Conservation (phyloP, 2,329 filamentous ascomycete genomes). For the Cladosporium oxysporum region DNA sequence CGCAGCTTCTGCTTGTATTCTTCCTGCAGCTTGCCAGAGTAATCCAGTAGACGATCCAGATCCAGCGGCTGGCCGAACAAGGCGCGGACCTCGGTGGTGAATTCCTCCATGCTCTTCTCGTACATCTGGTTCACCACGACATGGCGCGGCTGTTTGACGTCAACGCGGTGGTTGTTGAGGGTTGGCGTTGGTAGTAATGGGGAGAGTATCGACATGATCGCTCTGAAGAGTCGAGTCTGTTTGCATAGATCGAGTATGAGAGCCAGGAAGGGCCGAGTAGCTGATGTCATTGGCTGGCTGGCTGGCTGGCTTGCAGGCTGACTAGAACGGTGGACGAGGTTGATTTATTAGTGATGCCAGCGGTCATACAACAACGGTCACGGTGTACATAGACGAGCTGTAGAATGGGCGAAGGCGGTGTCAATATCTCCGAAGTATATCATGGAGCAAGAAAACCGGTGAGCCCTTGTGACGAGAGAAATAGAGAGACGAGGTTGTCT, state of each 20-base stretch:
- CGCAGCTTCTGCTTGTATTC: slow-evolving; percentile 59
- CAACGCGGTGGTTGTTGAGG: slow-evolving; percentile 28
- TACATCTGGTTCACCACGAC: slow-evolving; percentile 40
- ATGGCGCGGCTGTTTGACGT: slow-evolving; percentile 37
- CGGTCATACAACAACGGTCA: background rate
- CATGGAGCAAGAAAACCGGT: background rate
- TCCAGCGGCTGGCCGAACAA: slow-evolving; percentile 49
- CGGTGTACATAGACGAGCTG: background rate
- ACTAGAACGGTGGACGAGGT: background rate
- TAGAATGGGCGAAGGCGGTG: background rate
- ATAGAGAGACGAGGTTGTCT: slow-evolving; percentile 12
- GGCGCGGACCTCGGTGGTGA: slow-evolving; percentile 45
- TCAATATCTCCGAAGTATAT: slow-evolving; percentile 1
- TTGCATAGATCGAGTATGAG: slow-evolving; percentile 27
- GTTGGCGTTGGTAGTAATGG: slow-evolving; percentile 41
- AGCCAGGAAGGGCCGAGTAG: slow-evolving; percentile 11
- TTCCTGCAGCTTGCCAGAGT: slow-evolving; percentile 48
- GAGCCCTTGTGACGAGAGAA: background rate
- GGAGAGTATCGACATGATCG: slow-evolving; percentile 28
- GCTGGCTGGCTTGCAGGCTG: background rate
- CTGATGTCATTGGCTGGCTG: slow-evolving; percentile 18
- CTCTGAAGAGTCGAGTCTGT: slow-evolving; percentile 27
- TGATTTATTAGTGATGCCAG: slow-evolving; percentile 1
- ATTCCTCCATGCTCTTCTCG: slow-evolving; percentile 51
- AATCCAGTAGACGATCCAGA: slow-evolving; percentile 43